Base-by-base conservation (phyloP, 306 rosid species). In the Sechiopsis laciniata region DNA sequence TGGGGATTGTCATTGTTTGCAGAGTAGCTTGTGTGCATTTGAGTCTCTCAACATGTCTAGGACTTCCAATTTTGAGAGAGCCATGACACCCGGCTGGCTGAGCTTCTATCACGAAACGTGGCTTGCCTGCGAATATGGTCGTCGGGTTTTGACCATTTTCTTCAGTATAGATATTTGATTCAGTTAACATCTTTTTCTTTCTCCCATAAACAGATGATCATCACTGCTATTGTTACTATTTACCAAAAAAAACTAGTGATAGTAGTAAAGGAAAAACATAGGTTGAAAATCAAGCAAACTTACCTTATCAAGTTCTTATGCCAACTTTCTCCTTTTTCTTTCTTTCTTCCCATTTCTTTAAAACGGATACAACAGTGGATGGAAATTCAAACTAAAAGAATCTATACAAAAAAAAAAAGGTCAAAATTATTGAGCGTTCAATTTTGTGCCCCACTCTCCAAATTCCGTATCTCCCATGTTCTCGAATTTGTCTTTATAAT, bases 121-220 rank as follows among this genome's bases (percentile, higher is more conserved):
- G 70, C 51, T 32, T 16, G 51, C 70, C 70, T 63, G 51, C 24
- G 24, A 35, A 63, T 35, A 63, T 63, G 26, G 13, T 32, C 8
- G 4, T 63, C 15, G 51, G 70, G 70, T 37, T 63, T 63, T 37
- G 70, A 63, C 70, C 70, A 50, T 16, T 63, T 63, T 35, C 70
- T 63, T 1, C 70, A 0, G 20, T 63, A 63, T 51, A 35, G 70
- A 63, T n/a, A 17, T 9, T 63, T 63, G 50, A 63, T 63, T 63
- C 69, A 0, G 50, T 63, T 63, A 14, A 62, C 2, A 8, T 20
- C 8, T 17, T 17, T 15, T 61, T 26, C 35, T 7, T n/a, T 7
- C 19, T 6, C 20, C 42, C 17, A 63, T 63, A 37, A 4, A 63
- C 51, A 63, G 4, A 32, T 35, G 40, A n/a, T 35, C 22, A n/a